Evolutionary conservation across 2,329 filamentous ascomycete genomes (phyloP).

Genomic region (Aspergillus fructus): DNA sequence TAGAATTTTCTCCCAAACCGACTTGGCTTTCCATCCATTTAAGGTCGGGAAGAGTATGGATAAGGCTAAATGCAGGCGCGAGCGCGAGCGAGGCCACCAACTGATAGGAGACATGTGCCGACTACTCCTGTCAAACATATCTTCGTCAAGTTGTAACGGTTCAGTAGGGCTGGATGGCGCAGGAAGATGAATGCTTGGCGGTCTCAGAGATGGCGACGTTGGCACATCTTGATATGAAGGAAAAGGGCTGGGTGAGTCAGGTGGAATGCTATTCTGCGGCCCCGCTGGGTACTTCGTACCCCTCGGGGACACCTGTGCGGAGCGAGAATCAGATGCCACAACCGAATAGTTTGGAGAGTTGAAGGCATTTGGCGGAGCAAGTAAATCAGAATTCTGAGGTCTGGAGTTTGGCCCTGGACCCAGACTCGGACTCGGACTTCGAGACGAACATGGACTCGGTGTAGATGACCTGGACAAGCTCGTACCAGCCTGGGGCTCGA

Average conservation of each 20-base stretch:
- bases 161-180: slow-evolving; percentile 44
- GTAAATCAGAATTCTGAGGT: slow-evolving; percentile 37
- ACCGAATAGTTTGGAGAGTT: slow-evolving; percentile 38
- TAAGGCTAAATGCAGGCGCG: slow-evolving; percentile 69
- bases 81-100: slow-evolving; percentile 78
- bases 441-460: slow-evolving; percentile 28
- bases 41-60: slow-evolving; percentile 85
- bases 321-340: slow-evolving; percentile 21
- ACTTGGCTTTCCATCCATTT: slow-evolving; percentile 76
- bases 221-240: slow-evolving; percentile 66
- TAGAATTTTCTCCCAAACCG: slow-evolving; percentile 77
- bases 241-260: slow-evolving; percentile 61
- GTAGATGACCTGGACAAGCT: slow-evolving; percentile 36
- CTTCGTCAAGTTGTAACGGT: slow-evolving; percentile 27
- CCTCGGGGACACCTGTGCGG: slow-evolving; percentile 32
- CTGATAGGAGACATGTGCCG: slow-evolving; percentile 47
- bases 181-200: slow-evolving; percentile 58
- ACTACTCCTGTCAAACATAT: slow-evolving; percentile 39
- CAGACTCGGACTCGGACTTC: slow-evolving; percentile 32
- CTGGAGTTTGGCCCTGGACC: slow-evolving; percentile 15
- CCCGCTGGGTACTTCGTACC: slow-evolving; percentile 18
- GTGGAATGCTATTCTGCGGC: slow-evolving; percentile 12
- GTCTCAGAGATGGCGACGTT: slow-evolving; percentile 42
- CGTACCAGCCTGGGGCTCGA: slow-evolving; percentile 18
- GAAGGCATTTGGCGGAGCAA: slow-evolving; percentile 45